A percentile compares a stretch with the other conserved stretches of the same genome.
Evolutionary conservation across 192 early-diverging fungal species (phyloP).

Genomic region (Coemansia sp.): DNA sequence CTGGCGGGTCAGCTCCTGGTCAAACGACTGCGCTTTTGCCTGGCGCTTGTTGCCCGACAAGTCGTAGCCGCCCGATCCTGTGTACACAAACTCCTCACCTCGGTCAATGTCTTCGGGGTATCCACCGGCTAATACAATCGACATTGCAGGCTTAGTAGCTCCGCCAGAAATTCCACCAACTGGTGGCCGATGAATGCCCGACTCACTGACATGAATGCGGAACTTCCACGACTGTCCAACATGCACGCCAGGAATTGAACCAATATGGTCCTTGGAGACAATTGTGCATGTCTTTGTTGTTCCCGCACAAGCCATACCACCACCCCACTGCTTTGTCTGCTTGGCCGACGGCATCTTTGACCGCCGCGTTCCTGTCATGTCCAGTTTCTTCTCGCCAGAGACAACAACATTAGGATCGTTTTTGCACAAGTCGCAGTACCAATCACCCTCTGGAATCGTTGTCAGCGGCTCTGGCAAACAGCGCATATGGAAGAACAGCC

Average conservation of each 20-base stretch:
- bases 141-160: constrained; percentile 54
- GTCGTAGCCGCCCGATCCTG: constrained; percentile 65
- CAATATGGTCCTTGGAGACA: constrained; percentile 51
- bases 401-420: constrained; percentile 49
- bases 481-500: constrained; percentile 55
- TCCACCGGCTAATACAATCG: constrained; percentile 61
- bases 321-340: constrained; percentile 56
- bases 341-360: constrained; percentile 56
- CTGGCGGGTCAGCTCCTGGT: constrained; percentile 59
- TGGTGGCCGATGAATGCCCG: constrained; percentile 62
- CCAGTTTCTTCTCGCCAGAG: constrained; percentile 42
- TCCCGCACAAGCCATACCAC: constrained; percentile 57
- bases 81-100: constrained; percentile 66
- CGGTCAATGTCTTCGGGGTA: constrained; percentile 66
- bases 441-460: constrained; percentile 50
- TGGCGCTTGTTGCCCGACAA: constrained; percentile 57
- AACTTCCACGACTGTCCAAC: constrained; percentile 58
- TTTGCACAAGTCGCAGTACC: constrained; percentile 54
- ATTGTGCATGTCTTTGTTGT: constrained; percentile 40
- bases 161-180: constrained; percentile 64
- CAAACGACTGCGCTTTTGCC: constrained; percentile 47
- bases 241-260: constrained; percentile 59
- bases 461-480: constrained; percentile 50
- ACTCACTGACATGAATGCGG: constrained; percentile 49
- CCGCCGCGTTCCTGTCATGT: constrained; percentile 43